Evolutionary conservation across 176 grass and related monocot genomes (phyloP).

Genomic region (Pharus latifolius): DNA sequence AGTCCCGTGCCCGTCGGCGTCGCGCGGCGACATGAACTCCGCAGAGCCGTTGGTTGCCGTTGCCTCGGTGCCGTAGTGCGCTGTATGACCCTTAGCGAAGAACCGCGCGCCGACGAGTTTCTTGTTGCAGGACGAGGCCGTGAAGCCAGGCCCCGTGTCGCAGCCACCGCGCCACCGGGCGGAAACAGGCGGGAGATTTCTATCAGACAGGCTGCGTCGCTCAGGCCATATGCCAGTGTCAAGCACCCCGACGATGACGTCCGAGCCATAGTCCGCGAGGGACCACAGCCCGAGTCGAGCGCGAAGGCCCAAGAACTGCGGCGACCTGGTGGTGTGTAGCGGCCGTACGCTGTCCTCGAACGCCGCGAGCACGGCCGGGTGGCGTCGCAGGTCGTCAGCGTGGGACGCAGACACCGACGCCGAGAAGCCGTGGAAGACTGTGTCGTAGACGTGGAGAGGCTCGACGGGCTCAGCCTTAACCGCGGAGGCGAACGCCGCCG

Average conservation of each 20-base stretch:
- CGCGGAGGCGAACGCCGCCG: slow-evolving; percentile 36
- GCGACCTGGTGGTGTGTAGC: slow-evolving; percentile 80
- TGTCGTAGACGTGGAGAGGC: slow-evolving; percentile 76
- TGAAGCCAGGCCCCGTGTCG: slow-evolving; percentile 47
- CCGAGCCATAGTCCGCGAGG: slow-evolving; percentile 80
- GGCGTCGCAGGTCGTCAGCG: slow-evolving; percentile 41
- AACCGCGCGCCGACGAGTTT: slow-evolving; percentile 86
- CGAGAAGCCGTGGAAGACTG: slow-evolving; percentile 86
- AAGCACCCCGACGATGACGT: slow-evolving; percentile 73
- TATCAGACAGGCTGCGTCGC: slow-evolving; percentile 73
- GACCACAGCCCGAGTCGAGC: slow-evolving; percentile 88
- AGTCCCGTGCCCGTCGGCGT: slow-evolving; percentile 87
- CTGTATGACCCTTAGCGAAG: slow-evolving; percentile 68
- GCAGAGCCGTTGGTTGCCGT: slow-evolving; percentile 44
- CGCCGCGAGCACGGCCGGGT: slow-evolving; percentile 69
- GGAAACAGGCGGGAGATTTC: slow-evolving; percentile 63
- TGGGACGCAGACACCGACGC: slow-evolving; percentile 35
- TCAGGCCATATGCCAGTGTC: slow-evolving; percentile 95
- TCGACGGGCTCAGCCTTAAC: slow-evolving; percentile 3
- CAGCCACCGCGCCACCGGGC: slow-evolving; percentile 81
- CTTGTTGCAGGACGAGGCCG: slow-evolving; percentile 50
- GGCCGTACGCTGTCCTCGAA: slow-evolving; percentile 70
- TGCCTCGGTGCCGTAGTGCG: slow-evolving; percentile 33
- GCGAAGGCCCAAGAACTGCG: slow-evolving; percentile 89
- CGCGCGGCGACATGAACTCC: slow-evolving; percentile 76